Evolutionary conservation across 352 stramenopile species (phyloP).

Genomic region (Phytopythium kandeliae): DNA sequence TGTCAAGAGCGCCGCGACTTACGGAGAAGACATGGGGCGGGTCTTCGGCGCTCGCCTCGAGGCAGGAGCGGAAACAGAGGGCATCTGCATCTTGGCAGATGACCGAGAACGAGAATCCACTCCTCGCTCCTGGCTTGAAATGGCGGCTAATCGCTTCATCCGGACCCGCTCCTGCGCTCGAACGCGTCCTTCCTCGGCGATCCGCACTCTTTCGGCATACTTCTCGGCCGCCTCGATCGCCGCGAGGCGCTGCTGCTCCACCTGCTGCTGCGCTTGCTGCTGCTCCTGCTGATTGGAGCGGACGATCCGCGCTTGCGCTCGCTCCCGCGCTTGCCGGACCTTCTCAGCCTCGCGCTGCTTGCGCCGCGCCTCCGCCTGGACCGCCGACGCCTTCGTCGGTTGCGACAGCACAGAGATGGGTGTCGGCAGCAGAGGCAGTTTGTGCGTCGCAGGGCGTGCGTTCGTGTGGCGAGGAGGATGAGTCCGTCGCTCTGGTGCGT

Average conservation of each 20-base stretch:
- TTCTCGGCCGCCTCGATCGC: conserved; percentile 13
- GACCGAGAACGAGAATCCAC: neutral
- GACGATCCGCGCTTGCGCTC: conserved; percentile 36
- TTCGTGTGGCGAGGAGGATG: neutral
- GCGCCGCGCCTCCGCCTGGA: conserved; percentile 11
- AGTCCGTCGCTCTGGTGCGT: neutral
- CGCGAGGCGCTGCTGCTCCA: conserved; percentile 12
- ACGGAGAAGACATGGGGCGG: neutral
- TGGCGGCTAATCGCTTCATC: conserved; percentile 16
- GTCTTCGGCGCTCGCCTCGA: neutral
- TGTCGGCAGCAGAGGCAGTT: conserved; percentile 18
- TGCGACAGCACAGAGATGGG: neutral
- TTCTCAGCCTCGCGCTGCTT: conserved; percentile 29
- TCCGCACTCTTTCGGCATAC: conserved; percentile 21
- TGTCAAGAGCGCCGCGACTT: neutral
- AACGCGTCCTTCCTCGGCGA: conserved; percentile 30
- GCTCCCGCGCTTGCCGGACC: conserved; percentile 55
- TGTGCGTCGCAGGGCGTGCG: neutral
- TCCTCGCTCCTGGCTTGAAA: conserved; percentile 1
- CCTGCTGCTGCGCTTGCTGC: conserved; percentile 14
- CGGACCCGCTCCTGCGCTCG: conserved; percentile 45
- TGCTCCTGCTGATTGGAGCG: conserved; percentile 39
- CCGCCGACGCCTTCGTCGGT: neutral
- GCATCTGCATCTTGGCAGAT: neutral
- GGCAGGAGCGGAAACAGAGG: neutral